Evolutionary conservation across 495 filamentous ascomycete genomes (phyloP), one percentile per base, ranked within the genome.

Genomic region (Xylaria venustula): DNA sequence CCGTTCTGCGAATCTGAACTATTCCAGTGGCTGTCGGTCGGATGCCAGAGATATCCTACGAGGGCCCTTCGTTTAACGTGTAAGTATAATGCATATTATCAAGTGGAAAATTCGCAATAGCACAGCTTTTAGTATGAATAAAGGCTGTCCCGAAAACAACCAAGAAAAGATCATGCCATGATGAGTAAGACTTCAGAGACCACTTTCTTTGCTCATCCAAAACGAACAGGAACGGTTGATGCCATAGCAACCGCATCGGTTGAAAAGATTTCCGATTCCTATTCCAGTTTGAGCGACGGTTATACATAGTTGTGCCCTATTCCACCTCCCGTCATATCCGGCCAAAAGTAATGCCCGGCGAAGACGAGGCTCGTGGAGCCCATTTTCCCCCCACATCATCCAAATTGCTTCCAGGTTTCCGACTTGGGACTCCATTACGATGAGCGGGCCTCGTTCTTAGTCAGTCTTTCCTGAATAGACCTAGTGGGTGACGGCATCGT

Each of bases 401-500:
- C 30, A 34, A 34, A 11, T 34, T 34, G 11, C 30, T 34, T 15
- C 14, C 37, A 34, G 40, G 23, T 30, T 28, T 42, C 51, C 23
- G 54, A 48, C 20, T 19, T 48, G 40, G 54, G 54, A 9, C n/a
- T 26, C 45, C 25, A 36, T 23, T 17, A 3, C 9, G 9, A 7
- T 15, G 30, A 34, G 30, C 11, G 30, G 30, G 37, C 7, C 37
- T 40, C 37, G 15, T 8, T 8, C 17, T 3, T 41, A 41, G 50
- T 41, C 14, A 17, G 14, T 6, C 28, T 40, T 45, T 58, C 44
- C 54, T 58, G 7, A 49, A 49, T 23, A 25, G 28, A 28, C 14
- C 45, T 58, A 49, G 54, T 17, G 23, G 45, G 48, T 58, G 54
- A 58, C 54, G 54, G 44, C 45, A 58, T 26, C 20, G 25, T 42